A percentile compares a stretch with the other conserved stretches of the same genome.
Evolutionary conservation across 2,329 filamentous ascomycete species (phyloP).

Genomic region (Diplodia sapinea): DNA sequence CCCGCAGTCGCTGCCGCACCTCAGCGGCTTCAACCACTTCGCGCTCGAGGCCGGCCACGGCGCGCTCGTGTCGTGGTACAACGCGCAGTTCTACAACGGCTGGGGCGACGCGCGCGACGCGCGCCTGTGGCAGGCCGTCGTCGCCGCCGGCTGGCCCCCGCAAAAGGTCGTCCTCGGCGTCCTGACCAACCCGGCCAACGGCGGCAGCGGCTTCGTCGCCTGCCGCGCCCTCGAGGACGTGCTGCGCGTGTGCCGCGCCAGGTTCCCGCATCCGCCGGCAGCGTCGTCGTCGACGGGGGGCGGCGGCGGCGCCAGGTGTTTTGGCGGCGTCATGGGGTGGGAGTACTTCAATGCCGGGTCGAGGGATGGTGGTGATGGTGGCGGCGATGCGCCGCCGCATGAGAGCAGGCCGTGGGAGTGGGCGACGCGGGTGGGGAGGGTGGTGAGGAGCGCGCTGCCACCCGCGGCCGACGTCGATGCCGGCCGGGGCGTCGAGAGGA

Average conservation of each 20-base stretch:
- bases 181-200: constrained; percentile 78
- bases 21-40: constrained; percentile 83
- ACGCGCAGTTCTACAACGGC: constrained; percentile 90
- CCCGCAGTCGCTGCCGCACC: constrained; percentile 57
- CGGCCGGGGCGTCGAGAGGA: constrained; percentile 19
- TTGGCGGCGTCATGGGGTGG: constrained; percentile 93
- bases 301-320: constrained; percentile 46
- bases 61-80: constrained; percentile 78
- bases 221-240: constrained; percentile 63
- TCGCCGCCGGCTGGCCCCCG: constrained; percentile 71
- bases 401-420: constrained; percentile 72
- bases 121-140: constrained; percentile 59
- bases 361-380: constrained; percentile 43
- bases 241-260: constrained; percentile 61
- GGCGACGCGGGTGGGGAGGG: constrained; percentile 69
- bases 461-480: constrained; percentile 36
- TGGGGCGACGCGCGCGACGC: constrained; percentile 72
- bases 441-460: constrained; percentile 42
- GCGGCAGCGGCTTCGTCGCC: constrained; percentile 63
- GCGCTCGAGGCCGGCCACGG: constrained; percentile 64
- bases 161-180: constrained; percentile 79
- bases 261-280: constrained; percentile 44
- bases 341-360: constrained; percentile 82
- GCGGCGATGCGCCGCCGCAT: constrained; percentile 58
- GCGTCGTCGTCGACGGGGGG: not conserved